Conservation (phyloP, 2,329 filamentous ascomycete genomes). For the Cladosporium sp. region DNA sequence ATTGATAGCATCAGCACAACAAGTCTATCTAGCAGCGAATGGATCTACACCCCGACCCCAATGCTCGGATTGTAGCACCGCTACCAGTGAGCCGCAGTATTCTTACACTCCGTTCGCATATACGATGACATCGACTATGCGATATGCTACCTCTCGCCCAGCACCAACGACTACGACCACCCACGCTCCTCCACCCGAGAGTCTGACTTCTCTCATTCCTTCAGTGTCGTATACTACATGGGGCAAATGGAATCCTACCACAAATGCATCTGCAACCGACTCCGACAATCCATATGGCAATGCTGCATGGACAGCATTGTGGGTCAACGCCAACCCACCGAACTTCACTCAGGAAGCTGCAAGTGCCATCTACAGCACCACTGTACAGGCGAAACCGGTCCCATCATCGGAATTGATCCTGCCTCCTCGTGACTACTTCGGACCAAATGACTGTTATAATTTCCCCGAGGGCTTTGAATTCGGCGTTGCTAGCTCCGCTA, state of each 20-base stretch:
- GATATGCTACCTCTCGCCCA: slow-evolving; percentile 35
- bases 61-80: slow-evolving; percentile 24
- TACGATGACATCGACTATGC: slow-evolving; percentile 37
- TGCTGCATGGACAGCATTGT: slow-evolving; percentile 37
- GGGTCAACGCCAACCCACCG: slow-evolving; percentile 31
- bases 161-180: slow-evolving; percentile 30
- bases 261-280: slow-evolving; percentile 34
- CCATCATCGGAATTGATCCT: slow-evolving; percentile 53
- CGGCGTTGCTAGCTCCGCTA: slow-evolving; percentile 32
- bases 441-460: slow-evolving; percentile 29
- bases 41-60: slow-evolving; percentile 28
- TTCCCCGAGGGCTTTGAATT: slow-evolving; percentile 30
- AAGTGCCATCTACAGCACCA: slow-evolving; percentile 28
- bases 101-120: slow-evolving; percentile 31
- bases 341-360: slow-evolving; percentile 38
- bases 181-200: slow-evolving; percentile 35
- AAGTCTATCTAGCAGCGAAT: slow-evolving; percentile 32
- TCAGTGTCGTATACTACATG: slow-evolving; percentile 37
- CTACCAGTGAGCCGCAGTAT: slow-evolving; percentile 22
- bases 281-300: slow-evolving; percentile 35
- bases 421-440: slow-evolving; percentile 51
- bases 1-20: slow-evolving; percentile 21
- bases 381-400: slow-evolving; percentile 33
- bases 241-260: slow-evolving; percentile 39
- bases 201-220: slow-evolving; percentile 33